Evolutionary conservation across 2,329 filamentous ascomycete species (phyloP).

Genomic region (Eutypa lata): DNA sequence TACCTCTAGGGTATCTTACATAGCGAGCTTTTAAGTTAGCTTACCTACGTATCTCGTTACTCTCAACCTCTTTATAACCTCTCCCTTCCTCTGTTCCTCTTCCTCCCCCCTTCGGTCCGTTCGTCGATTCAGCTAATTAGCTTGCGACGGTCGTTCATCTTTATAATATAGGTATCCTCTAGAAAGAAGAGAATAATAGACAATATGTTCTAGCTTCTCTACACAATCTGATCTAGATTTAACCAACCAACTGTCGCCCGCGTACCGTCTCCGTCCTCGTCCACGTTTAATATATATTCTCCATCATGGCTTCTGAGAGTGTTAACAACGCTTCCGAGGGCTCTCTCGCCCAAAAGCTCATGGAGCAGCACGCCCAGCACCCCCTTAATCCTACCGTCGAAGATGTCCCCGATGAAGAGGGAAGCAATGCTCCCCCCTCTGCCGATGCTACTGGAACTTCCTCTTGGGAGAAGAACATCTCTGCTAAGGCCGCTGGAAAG

Average conservation of each 20-base stretch:
- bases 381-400: conserved; percentile 67
- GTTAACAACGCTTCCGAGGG: conserved; percentile 37
- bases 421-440: conserved; percentile 51
- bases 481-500: conserved; percentile 66
- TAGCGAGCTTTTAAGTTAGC: no score
- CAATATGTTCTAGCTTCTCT: not conserved
- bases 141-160: not conserved
- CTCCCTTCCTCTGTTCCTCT: not conserved
- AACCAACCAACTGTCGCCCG: not conserved
- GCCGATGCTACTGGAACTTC: conserved; percentile 39
- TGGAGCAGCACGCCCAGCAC: conserved; percentile 57
- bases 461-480: conserved; percentile 47
- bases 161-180: not conserved
- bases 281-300: not conserved
- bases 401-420: conserved; percentile 77
- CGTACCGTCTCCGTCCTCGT: not conserved
- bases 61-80: not conserved
- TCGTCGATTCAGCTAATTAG: not conserved
- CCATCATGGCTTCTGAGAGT: conserved; percentile 41
- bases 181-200: not conserved
- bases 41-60: not conserved
- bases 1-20: no score
- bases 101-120: not conserved
- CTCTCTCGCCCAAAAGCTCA: conserved; percentile 60
- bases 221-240: not conserved